Percentiles rank a stretch among this genome's conserved stretches.
phyloP scores from a whole-genome alignment of 129 eudicot genomes.

The Flaveria bidentis region DNA sequence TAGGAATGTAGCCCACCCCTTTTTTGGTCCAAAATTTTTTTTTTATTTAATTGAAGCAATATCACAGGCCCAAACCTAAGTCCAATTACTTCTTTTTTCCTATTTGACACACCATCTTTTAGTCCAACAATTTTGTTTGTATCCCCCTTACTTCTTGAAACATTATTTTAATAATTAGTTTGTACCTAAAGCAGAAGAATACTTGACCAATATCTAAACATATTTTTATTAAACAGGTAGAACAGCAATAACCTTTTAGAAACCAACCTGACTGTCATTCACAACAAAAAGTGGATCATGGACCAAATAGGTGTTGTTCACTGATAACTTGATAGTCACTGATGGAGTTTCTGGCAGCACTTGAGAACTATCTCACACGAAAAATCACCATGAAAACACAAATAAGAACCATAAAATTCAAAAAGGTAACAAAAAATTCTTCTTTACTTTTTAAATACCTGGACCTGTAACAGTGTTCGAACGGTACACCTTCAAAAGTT shows the following conservation, averaged over 20 bases:
- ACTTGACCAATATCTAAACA: not conserved
- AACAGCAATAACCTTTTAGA: slow-evolving; percentile 18
- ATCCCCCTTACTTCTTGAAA: not conserved
- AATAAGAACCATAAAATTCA: slow-evolving; percentile 7
- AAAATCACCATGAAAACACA: slow-evolving; percentile 8
- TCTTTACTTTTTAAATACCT: slow-evolving; percentile 51
- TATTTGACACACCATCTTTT: not conserved
- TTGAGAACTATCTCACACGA: slow-evolving; percentile 48
- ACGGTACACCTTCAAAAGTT: slow-evolving; percentile 61
- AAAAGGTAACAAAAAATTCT: not conserved
- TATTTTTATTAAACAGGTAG: not conserved
- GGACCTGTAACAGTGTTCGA: slow-evolving; percentile 81
- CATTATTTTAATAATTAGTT: slow-evolving; percentile 12
- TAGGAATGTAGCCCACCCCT: slow-evolving; percentile 6
- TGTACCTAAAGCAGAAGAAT: not conserved
- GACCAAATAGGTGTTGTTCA: slow-evolving; percentile 69
- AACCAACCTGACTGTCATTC: slow-evolving; percentile 66
- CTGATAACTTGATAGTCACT: slow-evolving; percentile 57
- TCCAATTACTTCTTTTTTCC: not conserved
- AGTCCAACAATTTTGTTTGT: not conserved
- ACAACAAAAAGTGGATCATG: slow-evolving; percentile 63
- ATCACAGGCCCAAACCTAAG: not conserved
- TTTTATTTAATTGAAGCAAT: too few relatives aligned
- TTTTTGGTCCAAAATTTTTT: not conserved
- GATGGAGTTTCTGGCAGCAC: slow-evolving; percentile 61